Evolutionary conservation across 352 stramenopile species (phyloP), one percentile per base, ranked within the genome.

Genomic region (Pythium angustatum): DNA sequence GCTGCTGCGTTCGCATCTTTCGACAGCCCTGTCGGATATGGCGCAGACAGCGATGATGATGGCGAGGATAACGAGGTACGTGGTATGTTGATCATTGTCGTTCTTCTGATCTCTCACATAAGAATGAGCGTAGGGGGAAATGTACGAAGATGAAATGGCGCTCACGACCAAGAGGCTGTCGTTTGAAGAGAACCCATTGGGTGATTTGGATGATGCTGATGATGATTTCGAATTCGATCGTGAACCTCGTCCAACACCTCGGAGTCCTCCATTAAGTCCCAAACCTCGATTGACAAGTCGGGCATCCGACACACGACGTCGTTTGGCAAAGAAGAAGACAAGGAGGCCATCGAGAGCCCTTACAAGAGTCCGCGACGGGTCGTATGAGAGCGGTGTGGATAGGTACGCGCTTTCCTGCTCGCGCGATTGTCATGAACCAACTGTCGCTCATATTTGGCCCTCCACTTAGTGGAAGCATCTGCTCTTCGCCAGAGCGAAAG

Each of bases 151-250:
- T 38, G 86, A 94, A 0, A 81, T 91, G 21, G 34, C 48, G 22
- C 64, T 79, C 10, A 74, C 78, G 34, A 54, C 64, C 4, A 96
- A 93, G 62, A 73, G 77, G n/a, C 68, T 69, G 19, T 93, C 84
- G 3, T 94, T 94, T 58, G 86, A 94, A 47, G 87, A 94, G 34
- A 88, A 87, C 36, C 66, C 73, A 2, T 68, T 90, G 50, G 85
- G 78, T 33, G 87, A 96, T 68, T 33, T 69, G 15, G 88, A 96
- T 45, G 88, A 96, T 66, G 71, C 72, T 27, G 88, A 96, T 62
- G 88, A 96, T 53, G 88, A 96, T 55, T 95, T 95, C 55, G 88
- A 95, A 52, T 96, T 96, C 66, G 88, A 96, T 68, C 67, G 87
- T 21, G 85, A 95, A 48, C 74, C 75, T 49, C 76, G 74, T 24